Evolutionary conservation across 2,329 filamentous ascomycete species (phyloP).

Genomic region (Trichoderma breve): DNA sequence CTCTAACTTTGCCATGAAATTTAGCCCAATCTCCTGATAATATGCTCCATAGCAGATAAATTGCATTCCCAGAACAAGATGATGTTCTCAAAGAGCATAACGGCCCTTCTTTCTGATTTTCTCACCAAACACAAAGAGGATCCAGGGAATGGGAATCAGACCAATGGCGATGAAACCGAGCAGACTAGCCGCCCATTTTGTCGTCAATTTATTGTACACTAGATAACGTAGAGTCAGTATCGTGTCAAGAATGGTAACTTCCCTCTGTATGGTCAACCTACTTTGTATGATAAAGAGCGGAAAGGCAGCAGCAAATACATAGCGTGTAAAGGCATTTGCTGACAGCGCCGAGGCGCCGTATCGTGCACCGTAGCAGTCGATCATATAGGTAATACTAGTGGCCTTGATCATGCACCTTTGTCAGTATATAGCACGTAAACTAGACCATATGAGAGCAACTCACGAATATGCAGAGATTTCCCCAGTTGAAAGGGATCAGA

Average conservation of each 20-base stretch:
- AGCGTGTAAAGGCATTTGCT: slow-evolving; percentile 45
- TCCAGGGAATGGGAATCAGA: slow-evolving; percentile 25
- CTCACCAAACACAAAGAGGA: slow-evolving; percentile 20
- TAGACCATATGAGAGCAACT: not conserved
- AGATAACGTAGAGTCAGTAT: not conserved
- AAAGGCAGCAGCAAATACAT: slow-evolving; percentile 41
- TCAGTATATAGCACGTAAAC: not conserved
- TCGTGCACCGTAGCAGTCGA: slow-evolving; percentile 24
- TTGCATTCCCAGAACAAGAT: not conserved
- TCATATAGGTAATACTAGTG: slow-evolving; percentile 23
- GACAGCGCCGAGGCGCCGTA: slow-evolving; percentile 30
- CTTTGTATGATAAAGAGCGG: slow-evolving; percentile 42
- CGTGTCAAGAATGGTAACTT: not conserved
- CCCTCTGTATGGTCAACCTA: not conserved
- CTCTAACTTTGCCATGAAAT: not conserved
- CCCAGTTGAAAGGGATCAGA: slow-evolving; percentile 23
- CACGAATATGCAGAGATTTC: slow-evolving; percentile 19
- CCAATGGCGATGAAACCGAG: slow-evolving; percentile 24
- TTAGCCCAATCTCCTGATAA: not conserved
- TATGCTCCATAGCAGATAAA: not conserved
- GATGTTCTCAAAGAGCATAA: not conserved
- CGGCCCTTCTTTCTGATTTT: slow-evolving; percentile 1
- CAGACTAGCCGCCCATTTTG: slow-evolving; percentile 23
- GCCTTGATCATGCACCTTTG: not conserved
- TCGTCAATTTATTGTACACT: slow-evolving; percentile 21